A percentile compares a stretch with the other conserved stretches of the same genome.
Evolutionary conservation across 78 protist genomes (phyloP).

Genomic region (Dictyostelium citrinum): DNA sequence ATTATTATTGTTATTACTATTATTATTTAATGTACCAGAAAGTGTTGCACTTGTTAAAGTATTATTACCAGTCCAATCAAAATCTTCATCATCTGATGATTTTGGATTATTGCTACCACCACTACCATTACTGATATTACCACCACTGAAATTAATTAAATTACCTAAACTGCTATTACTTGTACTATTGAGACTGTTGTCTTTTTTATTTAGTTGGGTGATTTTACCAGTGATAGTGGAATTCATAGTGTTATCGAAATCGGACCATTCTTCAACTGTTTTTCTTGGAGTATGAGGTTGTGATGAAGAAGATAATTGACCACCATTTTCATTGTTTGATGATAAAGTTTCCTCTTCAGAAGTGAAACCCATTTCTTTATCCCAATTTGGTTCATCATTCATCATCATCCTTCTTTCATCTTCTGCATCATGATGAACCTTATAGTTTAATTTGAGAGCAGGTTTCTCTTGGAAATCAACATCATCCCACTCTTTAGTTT

Average conservation of each 20-base stretch:
- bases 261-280: constrained; percentile 52
- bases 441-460: constrained; percentile 15
- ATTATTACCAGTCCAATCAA: background rate
- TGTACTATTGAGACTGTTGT: background rate
- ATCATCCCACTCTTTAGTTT: constrained; percentile 73
- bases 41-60: background rate
- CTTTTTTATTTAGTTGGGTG: constrained; percentile 10
- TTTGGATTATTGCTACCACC: background rate
- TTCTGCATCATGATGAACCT: constrained; percentile 49
- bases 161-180: background rate
- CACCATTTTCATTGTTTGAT: background rate
- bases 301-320: background rate
- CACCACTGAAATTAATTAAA: background rate
- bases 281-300: constrained; percentile 49
- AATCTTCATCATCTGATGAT: constrained; percentile 59
- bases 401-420: background rate
- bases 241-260: constrained; percentile 16
- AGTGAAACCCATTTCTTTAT: constrained; percentile 71
- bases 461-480: constrained; percentile 44
- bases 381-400: constrained; percentile 25
- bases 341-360: constrained; percentile 33
- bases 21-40: background rate
- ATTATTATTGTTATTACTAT: background rate
- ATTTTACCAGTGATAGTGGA: constrained; percentile 9
- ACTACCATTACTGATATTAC: background rate